Evolutionary conservation across 1,284 basidiomycete species (phyloP), one percentile per base, ranked within the genome.

Genomic region (Thelephora terrestris): DNA sequence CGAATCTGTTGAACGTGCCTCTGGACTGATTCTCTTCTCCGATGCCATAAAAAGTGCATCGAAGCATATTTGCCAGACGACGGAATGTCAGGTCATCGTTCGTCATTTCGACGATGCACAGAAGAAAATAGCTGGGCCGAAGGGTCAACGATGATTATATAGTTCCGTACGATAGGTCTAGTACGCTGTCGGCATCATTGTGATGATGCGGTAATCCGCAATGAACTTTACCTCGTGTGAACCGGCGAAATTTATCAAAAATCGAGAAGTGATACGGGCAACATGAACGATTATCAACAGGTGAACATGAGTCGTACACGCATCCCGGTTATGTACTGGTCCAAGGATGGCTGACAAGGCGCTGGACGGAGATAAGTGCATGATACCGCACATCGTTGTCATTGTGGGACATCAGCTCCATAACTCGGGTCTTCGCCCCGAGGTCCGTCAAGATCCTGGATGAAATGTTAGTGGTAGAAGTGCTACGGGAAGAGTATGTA

Each of bases 401-500:
- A 29, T 78, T 70, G 64, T 96, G 88, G 4, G 82, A 80, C 89
- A 99, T 94, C 49, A 99, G 75, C 58, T 95, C 85, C 91, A 99
- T 96, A 12, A 94, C 88, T 21, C 84, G 77, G 6, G 80, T 81
- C 70, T 99, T 99, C 10, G 81, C 95, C 25, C 89, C 86, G 29
- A 93, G 70, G 53, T 92, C 84, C 27, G 85, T 81, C 43, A 96
- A 75, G 21, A 82, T 71, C 61, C 91, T 93, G 57, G 5, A 42
- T 49, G 6, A 20, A 45, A 27, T 47, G 29, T 17, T 12, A 27
- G 25, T 24, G 20, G 20, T 37, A 20, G 5, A n/a, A 17, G 5
- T 37, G 43, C 43, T 37, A 32, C 44, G n/a, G 20, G 17, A 35
- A 14, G 18, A 49, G 34, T 3, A 62, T 79, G 53, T 55, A 96